Evolutionary conservation across 306 rosid species (phyloP).

Genomic region (Medicago ruthenica): DNA sequence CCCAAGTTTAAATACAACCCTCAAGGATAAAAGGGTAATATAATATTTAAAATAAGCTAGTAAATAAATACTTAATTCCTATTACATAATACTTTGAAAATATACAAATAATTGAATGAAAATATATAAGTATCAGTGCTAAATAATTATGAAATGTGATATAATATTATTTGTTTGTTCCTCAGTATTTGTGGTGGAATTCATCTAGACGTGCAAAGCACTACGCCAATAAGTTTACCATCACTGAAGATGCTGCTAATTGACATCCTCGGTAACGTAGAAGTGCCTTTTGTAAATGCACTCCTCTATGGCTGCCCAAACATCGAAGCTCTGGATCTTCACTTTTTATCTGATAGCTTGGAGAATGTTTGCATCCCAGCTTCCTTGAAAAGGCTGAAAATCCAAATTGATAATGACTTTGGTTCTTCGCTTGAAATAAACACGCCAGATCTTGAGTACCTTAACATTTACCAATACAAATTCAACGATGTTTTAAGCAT

Average conservation of each 20-base stretch:
- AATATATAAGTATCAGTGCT: too few relatives aligned
- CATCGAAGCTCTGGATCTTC: not conserved
- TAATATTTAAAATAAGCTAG: too few relatives aligned
- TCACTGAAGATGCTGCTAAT: not conserved
- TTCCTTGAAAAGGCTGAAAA: not conserved
- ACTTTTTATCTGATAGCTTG: rapidly evolving
- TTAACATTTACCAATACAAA: not conserved
- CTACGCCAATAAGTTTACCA: not conserved
- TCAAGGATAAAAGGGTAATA: too few relatives aligned
- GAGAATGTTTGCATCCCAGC: not conserved
- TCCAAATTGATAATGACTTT: not conserved
- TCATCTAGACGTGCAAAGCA: not conserved
- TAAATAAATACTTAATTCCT: too few relatives aligned
- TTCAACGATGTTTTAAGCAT: not conserved
- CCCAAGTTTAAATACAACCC: too few relatives aligned
- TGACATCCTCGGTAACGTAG: not conserved
- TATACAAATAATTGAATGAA: too few relatives aligned
- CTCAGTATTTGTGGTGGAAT: not conserved
- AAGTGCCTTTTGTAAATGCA: not conserved
- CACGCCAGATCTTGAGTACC: not conserved
- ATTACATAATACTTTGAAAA: too few relatives aligned
- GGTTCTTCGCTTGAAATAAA: not conserved
- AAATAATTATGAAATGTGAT: not conserved
- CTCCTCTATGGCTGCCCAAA: not conserved
- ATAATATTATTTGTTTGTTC: not conserved